Conservation (phyloP, 441 rosid species). For the Croton laevigatus region DNA sequence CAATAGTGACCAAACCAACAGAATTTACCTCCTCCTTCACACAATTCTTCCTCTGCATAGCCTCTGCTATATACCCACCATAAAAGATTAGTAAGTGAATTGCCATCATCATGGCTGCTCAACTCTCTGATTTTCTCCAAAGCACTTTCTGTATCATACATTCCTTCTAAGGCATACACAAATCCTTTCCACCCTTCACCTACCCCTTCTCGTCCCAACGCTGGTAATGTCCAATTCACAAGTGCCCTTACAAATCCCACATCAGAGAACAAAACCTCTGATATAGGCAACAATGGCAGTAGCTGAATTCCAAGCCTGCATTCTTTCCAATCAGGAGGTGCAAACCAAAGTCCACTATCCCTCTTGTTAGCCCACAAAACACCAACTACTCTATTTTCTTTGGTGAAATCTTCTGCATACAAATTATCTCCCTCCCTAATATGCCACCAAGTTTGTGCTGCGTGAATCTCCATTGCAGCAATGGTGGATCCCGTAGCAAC, state of each 20-base stretch:
- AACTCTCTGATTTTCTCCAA: slow-evolving; percentile 54
- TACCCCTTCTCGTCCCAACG: slow-evolving; percentile 60
- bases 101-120: slow-evolving; percentile 65
- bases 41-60: slow-evolving; percentile 33
- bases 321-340: slow-evolving; percentile 75
- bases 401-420: slow-evolving; percentile 62
- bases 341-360: slow-evolving; percentile 91
- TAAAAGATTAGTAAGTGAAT: slow-evolving; percentile 71
- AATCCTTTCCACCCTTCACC: slow-evolving; percentile 98
- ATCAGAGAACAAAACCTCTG: slow-evolving; percentile 74
- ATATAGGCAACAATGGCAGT: slow-evolving; percentile 67
- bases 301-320: slow-evolving; percentile 92
- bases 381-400: slow-evolving; percentile 81
- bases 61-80: slow-evolving; percentile 92
- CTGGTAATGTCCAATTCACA: slow-evolving; percentile 81
- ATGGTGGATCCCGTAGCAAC: slow-evolving; percentile 64
- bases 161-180: slow-evolving; percentile 76
- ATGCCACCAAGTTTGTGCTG: slow-evolving; percentile 96
- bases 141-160: slow-evolving; percentile 56
- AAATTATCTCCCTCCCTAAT: slow-evolving; percentile 56
- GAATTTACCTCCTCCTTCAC: slow-evolving; percentile 50
- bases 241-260: slow-evolving; percentile 55
- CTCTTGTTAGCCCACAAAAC: slow-evolving; percentile 92
- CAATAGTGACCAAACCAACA: slow-evolving; percentile 79
- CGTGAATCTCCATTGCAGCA: slow-evolving; percentile 77